These are phyloP conservation scores for Cordyceps tenuipes DNA, from an alignment of 2,329 filamentous ascomycete species.

Conservation along the genomic window DNA sequence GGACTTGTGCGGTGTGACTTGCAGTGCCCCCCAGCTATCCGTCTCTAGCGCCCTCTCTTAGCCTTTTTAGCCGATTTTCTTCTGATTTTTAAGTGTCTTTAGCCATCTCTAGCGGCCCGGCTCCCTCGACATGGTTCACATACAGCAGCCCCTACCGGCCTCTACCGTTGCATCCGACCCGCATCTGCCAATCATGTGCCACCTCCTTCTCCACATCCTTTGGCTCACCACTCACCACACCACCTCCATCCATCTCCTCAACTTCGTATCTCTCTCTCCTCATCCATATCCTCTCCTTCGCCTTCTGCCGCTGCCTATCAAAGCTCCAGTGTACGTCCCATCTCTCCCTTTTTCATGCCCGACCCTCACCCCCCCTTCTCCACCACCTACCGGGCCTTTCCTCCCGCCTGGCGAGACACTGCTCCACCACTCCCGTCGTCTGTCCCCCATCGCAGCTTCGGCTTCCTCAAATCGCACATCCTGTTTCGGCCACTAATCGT, in stretches of 20 bases:
- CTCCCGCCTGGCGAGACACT: background rate
- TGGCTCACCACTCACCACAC: background rate
- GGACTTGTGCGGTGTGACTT: background rate
- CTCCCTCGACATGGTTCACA: background rate
- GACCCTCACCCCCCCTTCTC: slow-evolving; percentile 1
- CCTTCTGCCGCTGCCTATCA: background rate
- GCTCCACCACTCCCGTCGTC: slow-evolving; percentile 6
- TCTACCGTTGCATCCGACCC: slow-evolving; percentile 9
- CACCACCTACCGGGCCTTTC: slow-evolving; percentile 3
- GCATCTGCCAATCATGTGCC: slow-evolving; percentile 13
- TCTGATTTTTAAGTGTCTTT: background rate
- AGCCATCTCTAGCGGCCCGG: background rate
- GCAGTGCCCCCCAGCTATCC: background rate
- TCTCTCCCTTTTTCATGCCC: background rate
- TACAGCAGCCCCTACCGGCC: background rate
- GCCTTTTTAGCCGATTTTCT: too few relatives aligned
- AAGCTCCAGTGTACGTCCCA: background rate
- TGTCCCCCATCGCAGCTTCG: background rate
- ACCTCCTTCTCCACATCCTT: slow-evolving; percentile 9
- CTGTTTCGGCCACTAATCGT: background rate
- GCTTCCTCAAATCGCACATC: background rate
- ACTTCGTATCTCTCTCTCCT: slow-evolving; percentile 6
- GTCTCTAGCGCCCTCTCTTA: background rate
- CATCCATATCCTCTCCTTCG: background rate
- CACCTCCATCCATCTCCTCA: background rate